These are phyloP conservation scores for Cardiospermum halicacabum DNA, from an alignment of 345 rosid genomes.

Conservation along the genomic window DNA sequence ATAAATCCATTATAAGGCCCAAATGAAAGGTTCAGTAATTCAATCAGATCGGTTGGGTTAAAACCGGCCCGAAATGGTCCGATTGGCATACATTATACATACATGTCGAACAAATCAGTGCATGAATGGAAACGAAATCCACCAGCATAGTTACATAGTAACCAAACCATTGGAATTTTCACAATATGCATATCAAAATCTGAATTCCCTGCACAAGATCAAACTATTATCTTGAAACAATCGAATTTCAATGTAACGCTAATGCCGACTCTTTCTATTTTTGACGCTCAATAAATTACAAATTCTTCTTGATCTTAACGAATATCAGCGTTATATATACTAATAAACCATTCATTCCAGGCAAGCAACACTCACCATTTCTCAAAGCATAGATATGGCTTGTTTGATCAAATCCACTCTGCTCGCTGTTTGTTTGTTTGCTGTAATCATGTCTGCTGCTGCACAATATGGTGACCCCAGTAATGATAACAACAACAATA, in stretches of 20 bases:
- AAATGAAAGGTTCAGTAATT: no score
- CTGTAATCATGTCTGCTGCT: slow-evolving; percentile 17
- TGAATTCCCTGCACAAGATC: neutral
- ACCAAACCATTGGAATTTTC: neutral
- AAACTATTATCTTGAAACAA: neutral
- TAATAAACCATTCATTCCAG: neutral
- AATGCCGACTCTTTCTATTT: neutral
- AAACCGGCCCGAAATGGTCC: no score
- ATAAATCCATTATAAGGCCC: no score
- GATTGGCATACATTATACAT: no score
- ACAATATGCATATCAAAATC: neutral
- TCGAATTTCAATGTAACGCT: neutral
- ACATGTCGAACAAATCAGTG: no score
- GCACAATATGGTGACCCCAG: slow-evolving; percentile 13
- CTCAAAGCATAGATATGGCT: slow-evolving; percentile 12
- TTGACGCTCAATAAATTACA: neutral
- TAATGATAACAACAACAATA: slow-evolving; percentile 1
- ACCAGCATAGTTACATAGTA: neutral
- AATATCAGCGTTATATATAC: neutral
- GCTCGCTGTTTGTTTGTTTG: slow-evolving; percentile 18
- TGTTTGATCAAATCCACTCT: neutral
- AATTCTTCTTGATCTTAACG: neutral
- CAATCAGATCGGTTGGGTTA: no score
- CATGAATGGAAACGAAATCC: no score
- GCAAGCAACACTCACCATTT: neutral